Conservation (phyloP, 169 alveolate species). For the Cardiosporidium cionae region DNA sequence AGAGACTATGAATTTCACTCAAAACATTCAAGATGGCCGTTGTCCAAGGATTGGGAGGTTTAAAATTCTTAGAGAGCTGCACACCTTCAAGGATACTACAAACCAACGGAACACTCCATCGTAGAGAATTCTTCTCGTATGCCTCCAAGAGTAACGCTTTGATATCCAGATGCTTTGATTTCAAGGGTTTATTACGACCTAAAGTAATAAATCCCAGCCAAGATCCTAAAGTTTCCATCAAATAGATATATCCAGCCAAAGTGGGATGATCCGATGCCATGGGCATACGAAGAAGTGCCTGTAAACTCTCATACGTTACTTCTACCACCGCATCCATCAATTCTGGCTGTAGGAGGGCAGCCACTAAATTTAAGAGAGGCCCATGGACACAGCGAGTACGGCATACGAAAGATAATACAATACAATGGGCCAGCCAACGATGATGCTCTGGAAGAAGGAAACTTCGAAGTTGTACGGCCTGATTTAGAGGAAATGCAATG, state of each 20-base stretch:
- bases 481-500: too few species aligned
- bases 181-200: conserved; percentile 69
- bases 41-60: conserved; percentile 90
- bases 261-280: too few species aligned
- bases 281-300: too few species aligned
- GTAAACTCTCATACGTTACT: too few species aligned
- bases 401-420: too few species aligned
- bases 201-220: conserved; percentile 82
- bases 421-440: conserved; percentile 73
- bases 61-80: conserved; percentile 57
- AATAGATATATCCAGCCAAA: too few species aligned
- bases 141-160: conserved; percentile 70
- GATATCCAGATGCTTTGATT: conserved; percentile 69
- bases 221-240: conserved; percentile 73
- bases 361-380: too few species aligned
- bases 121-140: conserved; percentile 39
- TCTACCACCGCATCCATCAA: too few species aligned
- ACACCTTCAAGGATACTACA: conserved; percentile 67
- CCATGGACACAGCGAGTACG: too few species aligned
- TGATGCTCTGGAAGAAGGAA: conserved; percentile 56
- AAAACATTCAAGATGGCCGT: conserved; percentile 62
- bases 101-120: conserved; percentile 74
- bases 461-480: conserved; percentile 13
- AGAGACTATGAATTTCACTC: too few species aligned
- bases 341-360: too few species aligned